phyloP scores from a whole-genome alignment of 345 rosid species.

The Citrus sp. region DNA sequence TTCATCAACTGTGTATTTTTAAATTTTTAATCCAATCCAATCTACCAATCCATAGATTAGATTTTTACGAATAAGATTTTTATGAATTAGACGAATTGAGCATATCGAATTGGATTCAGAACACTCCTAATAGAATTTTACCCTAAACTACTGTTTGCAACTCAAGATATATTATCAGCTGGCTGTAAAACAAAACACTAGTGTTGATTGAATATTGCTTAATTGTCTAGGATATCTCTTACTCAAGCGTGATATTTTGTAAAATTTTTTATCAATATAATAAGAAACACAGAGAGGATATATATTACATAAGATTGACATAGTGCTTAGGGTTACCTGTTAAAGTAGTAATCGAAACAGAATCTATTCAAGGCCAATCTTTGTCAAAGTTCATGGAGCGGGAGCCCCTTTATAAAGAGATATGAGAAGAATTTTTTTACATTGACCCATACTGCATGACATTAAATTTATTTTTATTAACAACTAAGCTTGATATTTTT shows the following conservation, averaged over 20 bases:
- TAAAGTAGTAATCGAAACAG: background rate
- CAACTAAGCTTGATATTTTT: background rate
- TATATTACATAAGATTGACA: slow-evolving; percentile 13
- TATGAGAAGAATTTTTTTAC: background rate
- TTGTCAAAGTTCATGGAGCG: background rate
- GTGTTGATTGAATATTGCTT: no score
- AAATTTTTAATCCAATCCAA: no score
- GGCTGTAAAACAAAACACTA: no score
- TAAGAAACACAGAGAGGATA: background rate
- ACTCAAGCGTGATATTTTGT: no score
- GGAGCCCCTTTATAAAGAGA: background rate
- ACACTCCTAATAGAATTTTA: no score
- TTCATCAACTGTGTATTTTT: no score
- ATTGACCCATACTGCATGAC: background rate
- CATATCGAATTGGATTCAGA: accelerated
- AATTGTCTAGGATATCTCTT: no score
- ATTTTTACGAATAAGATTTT: no score
- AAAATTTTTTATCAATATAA: background rate
- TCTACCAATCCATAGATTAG: no score
- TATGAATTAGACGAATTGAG: no score
- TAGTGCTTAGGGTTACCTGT: background rate
- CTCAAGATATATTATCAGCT: no score
- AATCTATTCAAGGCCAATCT: background rate
- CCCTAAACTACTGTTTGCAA: no score
- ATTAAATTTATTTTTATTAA: background rate